Percentiles rank a stretch among this genome's conserved stretches.
These are phyloP conservation scores for Neopestalotiopsis rosae DNA, from an alignment of 2,329 filamentous ascomycete genomes.

Conservation along the genomic window DNA sequence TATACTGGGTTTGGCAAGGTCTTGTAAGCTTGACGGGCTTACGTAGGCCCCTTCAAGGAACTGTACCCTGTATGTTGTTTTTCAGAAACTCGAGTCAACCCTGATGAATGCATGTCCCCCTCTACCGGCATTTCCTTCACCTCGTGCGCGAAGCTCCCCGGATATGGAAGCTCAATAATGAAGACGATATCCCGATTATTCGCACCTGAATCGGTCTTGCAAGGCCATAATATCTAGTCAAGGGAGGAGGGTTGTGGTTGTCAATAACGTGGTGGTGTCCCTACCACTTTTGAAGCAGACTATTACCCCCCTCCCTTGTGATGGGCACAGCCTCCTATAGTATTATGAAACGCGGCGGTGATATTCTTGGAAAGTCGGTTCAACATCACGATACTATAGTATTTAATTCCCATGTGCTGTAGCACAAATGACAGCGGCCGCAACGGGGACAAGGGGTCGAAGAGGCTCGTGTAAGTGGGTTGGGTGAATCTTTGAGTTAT, in stretches of 20 bases:
- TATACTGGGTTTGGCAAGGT: background rate
- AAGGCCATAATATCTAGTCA: too few relatives aligned
- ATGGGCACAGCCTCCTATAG: slow-evolving; percentile 1
- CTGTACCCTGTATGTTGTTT: background rate
- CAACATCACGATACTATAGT: background rate
- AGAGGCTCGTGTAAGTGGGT: background rate
- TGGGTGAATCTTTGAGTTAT: background rate
- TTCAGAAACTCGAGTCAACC: background rate
- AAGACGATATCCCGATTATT: too few relatives aligned
- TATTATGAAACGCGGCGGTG: background rate
- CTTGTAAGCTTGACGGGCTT: background rate
- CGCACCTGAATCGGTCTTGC: too few relatives aligned
- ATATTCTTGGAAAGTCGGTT: background rate
- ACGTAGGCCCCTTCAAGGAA: background rate
- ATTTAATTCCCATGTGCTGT: background rate
- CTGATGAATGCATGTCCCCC: background rate
- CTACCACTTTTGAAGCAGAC: background rate
- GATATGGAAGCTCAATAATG: too few relatives aligned
- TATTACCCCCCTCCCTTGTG: background rate
- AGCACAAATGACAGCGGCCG: background rate
- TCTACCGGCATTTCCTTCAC: too few relatives aligned
- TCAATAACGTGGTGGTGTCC: background rate
- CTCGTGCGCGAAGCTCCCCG: too few relatives aligned
- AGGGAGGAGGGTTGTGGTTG: too few relatives aligned
- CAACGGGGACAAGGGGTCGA: background rate